These are phyloP conservation scores for Stagonosporopsis cucurbitacearum DNA, from an alignment of 2,329 filamentous ascomycete species.

Conservation along the genomic window DNA sequence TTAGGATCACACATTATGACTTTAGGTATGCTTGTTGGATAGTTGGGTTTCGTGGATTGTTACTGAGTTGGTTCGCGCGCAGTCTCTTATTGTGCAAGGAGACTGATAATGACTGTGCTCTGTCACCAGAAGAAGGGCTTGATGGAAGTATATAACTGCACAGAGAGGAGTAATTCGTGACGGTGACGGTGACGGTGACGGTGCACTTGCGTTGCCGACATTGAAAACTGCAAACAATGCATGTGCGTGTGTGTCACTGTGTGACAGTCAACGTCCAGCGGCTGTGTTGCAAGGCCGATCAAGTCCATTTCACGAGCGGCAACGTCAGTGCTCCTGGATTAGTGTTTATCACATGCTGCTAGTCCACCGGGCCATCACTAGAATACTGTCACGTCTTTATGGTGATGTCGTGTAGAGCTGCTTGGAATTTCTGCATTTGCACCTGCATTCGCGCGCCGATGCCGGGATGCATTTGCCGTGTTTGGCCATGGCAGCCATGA, in stretches of 20 bases:
- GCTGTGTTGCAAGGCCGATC: not conserved
- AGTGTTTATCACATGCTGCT: not conserved
- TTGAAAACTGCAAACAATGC: not conserved
- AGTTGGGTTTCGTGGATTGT: not conserved
- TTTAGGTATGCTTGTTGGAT: not conserved
- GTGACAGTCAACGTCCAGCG: not conserved
- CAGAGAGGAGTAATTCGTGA: too few relatives aligned
- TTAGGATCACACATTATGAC: slow-evolving; percentile 1
- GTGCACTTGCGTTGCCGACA: not conserved
- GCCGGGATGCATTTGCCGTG: slow-evolving; percentile 28
- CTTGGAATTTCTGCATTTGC: not conserved
- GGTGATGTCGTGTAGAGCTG: not conserved
- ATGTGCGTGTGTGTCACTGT: not conserved
- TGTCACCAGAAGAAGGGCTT: not conserved
- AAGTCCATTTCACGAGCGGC: not conserved
- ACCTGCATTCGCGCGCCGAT: not conserved
- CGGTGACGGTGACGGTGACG: not conserved
- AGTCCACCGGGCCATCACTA: not conserved
- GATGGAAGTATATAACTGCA: not conserved
- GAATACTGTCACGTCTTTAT: not conserved
- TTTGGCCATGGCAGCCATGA: slow-evolving; percentile 28
- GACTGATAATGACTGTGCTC: too few relatives aligned
- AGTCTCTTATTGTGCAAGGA: not conserved
- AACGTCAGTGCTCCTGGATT: not conserved
- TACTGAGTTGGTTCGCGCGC: too few relatives aligned